Evolutionary conservation across 352 stramenopile species (phyloP), one percentile per base, ranked within the genome.

Genomic region (Thraustochytrium striatum): DNA sequence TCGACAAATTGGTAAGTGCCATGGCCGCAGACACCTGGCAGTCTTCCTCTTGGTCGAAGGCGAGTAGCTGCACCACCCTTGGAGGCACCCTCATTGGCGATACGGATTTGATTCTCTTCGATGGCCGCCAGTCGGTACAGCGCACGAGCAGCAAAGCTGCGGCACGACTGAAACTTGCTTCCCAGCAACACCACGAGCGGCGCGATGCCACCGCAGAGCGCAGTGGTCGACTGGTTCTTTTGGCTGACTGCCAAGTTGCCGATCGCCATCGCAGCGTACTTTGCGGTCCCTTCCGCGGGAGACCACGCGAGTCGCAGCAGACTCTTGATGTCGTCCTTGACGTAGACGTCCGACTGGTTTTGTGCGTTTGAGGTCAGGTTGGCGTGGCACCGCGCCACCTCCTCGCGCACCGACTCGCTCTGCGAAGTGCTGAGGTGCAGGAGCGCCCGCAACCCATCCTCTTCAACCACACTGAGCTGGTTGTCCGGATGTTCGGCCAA

Each of bases 321-420:
- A 59, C 89, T 93, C 80, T 93, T 87, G 25, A 98, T 82, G 0
- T 87, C 93, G 41, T 93, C 94, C 81, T 97, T 89, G 44, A 91
- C 91, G 87, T 97, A 97, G 5, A 97, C 88, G 0, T 85, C 82
- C 11, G 87, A 39, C 84, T 98, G 94, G 82, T 93, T 96, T 73
- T 97, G 92, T 58, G 97, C 94, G 83, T 97, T 98, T 28, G 91
- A 92, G 78, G 87, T 92, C 13, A 98, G 72, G 78, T 98, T 98
- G 2, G 93, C 94, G 19, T 98, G 83, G 5, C 91, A 84, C 7
- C 93, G 88, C 35, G 90, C 91, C 44, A 93, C 91, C 81, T 98
- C 95, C 85, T 98, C 93, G 47, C 94, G 90, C 36, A 98, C 94
- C 83, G 98, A 93, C 2, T 88, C 85, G 83, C 92, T 91, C 36